phyloP scores from a whole-genome alignment of 2,329 filamentous ascomycete genomes.

The Triangularia setosa region DNA sequence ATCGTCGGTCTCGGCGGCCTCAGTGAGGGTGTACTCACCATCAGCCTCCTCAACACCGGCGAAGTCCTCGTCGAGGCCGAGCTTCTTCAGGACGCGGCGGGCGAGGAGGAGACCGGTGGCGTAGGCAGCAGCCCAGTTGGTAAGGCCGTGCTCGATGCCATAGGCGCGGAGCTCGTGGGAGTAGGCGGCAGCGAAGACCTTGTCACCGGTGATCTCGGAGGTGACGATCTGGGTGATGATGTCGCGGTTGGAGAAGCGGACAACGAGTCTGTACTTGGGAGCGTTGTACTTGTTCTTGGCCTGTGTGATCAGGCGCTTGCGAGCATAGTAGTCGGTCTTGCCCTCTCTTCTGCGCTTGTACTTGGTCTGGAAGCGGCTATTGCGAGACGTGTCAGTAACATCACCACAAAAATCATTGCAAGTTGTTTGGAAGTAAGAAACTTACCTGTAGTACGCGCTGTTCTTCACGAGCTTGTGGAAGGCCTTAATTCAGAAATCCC shows the following conservation, averaged over 20 bases:
- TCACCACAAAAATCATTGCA: neutral
- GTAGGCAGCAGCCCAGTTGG: slow-evolving; percentile 99
- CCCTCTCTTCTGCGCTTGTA: slow-evolving; percentile 94
- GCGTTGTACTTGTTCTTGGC: slow-evolving; percentile 99
- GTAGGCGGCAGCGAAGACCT: slow-evolving; percentile 91
- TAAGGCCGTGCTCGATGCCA: slow-evolving; percentile 96
- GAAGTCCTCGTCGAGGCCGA: slow-evolving; percentile 90
- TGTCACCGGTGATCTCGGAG: slow-evolving; percentile 96
- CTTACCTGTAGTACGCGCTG: slow-evolving; percentile 97
- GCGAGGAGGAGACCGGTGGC: slow-evolving; percentile 94
- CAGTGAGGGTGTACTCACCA: slow-evolving; percentile 93
- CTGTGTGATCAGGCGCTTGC: slow-evolving; percentile 99
- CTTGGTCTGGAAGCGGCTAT: slow-evolving; percentile 98
- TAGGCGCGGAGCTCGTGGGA: slow-evolving; percentile 97
- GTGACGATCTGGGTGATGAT: slow-evolving; percentile 97
- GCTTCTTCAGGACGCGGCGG: slow-evolving; percentile 95
- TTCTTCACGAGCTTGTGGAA: slow-evolving; percentile 97
- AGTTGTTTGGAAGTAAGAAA: slow-evolving; percentile 24
- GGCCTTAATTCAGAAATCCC: slow-evolving; percentile 60
- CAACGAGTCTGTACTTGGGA: slow-evolving; percentile 98
- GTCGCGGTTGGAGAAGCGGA: slow-evolving; percentile 99
- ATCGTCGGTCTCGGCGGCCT: slow-evolving; percentile 86
- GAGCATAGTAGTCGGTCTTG: slow-evolving; percentile 99
- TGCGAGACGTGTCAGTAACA: slow-evolving; percentile 11
- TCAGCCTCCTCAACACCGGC: slow-evolving; percentile 93